Evolutionary conservation across 257 asterid genomes (phyloP).

Genomic region (Vinca minor): DNA sequence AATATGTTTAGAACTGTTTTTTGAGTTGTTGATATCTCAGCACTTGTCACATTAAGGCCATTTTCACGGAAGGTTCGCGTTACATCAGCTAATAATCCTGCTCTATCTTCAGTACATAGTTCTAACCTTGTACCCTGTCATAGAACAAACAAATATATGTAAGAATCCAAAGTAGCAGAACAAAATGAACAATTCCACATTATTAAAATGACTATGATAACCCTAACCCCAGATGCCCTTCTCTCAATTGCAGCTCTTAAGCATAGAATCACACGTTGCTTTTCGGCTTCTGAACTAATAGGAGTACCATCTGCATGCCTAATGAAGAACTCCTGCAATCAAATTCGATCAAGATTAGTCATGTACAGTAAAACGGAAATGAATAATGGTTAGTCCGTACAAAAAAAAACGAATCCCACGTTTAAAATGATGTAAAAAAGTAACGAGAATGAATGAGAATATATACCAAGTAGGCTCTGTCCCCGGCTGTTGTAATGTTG

Average conservation of each 20-base stretch:
- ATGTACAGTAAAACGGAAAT: too few species aligned
- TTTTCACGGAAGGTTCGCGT: conserved; percentile 86
- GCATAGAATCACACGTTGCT: conserved; percentile 73
- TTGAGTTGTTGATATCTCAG: conserved; percentile 64
- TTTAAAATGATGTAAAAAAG: too few species aligned
- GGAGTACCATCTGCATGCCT: conserved; percentile 79
- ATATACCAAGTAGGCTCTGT: conserved; percentile 60
- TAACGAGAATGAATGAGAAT: conserved; percentile 4
- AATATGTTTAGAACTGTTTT: conserved; percentile 51
- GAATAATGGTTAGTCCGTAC: too few species aligned
- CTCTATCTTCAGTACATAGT: conserved; percentile 51
- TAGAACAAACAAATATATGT: neutral
- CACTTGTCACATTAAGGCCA: conserved; percentile 70
- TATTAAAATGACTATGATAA: neutral
- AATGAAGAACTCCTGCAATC: conserved; percentile 79
- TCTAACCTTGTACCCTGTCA: conserved; percentile 87
- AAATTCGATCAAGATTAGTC: neutral
- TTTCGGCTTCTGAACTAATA: conserved; percentile 75
- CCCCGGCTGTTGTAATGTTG: conserved; percentile 55
- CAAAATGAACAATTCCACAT: too few species aligned
- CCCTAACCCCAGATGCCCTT: conserved; percentile 21
- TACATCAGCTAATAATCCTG: conserved; percentile 78
- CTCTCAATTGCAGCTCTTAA: conserved; percentile 51
- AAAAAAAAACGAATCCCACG: neutral
- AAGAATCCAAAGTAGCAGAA: too few species aligned